Percentiles rank a stretch among this genome's conserved stretches.
Evolutionary conservation across 1,284 basidiomycete genomes (phyloP).

Genomic region (Marasmius sp.): DNA sequence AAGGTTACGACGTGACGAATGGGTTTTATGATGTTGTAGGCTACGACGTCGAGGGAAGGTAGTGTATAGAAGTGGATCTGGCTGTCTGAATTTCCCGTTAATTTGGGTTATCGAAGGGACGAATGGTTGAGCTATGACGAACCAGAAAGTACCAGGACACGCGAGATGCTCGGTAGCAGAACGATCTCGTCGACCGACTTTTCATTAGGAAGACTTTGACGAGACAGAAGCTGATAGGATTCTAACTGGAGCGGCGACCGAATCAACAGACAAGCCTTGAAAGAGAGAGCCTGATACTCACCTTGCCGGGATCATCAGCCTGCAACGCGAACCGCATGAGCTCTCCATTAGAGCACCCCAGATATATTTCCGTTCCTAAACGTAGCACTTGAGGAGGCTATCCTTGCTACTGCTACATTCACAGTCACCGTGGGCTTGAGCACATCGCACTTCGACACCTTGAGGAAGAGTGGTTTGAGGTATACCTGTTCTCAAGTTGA

Average conservation of each 20-base stretch:
- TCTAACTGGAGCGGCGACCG: conserved; percentile 43
- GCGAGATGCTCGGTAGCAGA: conserved; percentile 71
- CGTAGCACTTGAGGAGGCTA: conserved; percentile 25
- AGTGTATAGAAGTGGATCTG: conserved; percentile 80
- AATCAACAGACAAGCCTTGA: not conserved
- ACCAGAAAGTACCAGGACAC: conserved; percentile 75
- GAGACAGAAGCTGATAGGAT: conserved; percentile 66
- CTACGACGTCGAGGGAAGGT: conserved; percentile 74
- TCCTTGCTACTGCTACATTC: conserved; percentile 1
- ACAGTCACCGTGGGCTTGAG: conserved; percentile 48
- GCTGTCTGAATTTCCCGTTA: conserved; percentile 50
- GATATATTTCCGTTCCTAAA: conserved; percentile 69
- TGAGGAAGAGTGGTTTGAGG: conserved; percentile 12
- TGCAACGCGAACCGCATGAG: conserved; percentile 68
- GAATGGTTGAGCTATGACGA: conserved; percentile 14
- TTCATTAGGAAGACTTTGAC: conserved; percentile 59
- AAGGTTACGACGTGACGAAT: conserved; percentile 78
- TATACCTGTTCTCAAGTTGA: not conserved
- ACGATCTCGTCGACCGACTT: conserved; percentile 78
- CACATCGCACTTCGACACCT: conserved; percentile 33
- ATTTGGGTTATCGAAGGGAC: not conserved
- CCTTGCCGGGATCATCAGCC: conserved; percentile 50
- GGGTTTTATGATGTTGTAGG: conserved; percentile 67
- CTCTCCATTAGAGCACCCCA: conserved; percentile 73
- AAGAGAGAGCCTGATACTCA: conserved; percentile 27